Evolutionary conservation across 495 filamentous ascomycete species (phyloP).

Genomic region (Staphylotrichum longicolle): DNA sequence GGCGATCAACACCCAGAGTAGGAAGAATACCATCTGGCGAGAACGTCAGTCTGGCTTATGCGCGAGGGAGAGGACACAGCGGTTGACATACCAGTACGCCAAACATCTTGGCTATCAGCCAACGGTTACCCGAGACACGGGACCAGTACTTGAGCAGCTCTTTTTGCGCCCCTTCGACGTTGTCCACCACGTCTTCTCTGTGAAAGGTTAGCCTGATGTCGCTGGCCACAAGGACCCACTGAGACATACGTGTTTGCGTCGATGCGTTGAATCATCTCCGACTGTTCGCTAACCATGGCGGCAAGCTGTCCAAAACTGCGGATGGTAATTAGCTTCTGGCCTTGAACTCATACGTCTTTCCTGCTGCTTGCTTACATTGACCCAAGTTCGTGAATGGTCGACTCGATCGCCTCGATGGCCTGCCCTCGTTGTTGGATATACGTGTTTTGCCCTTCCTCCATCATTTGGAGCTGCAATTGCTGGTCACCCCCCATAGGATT

Average conservation of each 20-base stretch:
- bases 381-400: conserved; percentile 89
- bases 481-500: conserved; percentile 79
- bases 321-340: background rate
- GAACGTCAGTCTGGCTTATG: background rate
- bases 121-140: conserved; percentile 87
- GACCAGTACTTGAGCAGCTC: conserved; percentile 97
- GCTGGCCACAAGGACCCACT: background rate
- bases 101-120: conserved; percentile 99
- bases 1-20: conserved; percentile 42
- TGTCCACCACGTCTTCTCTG: conserved; percentile 81
- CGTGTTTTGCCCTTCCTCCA: conserved; percentile 89
- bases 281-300: conserved; percentile 95
- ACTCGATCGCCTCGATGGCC: conserved; percentile 94
- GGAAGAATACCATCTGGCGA: conserved; percentile 34
- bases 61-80: too few species aligned
- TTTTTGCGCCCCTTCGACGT: conserved; percentile 91
- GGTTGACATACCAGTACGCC: conserved; percentile 62
- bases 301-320: conserved; percentile 82
- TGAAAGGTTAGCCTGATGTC: conserved; percentile 16
- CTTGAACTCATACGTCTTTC: too few species aligned
- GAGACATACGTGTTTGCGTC: conserved; percentile 74
- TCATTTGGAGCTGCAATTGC: conserved; percentile 82
- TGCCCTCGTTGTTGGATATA: conserved; percentile 94
- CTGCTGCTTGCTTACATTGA: conserved; percentile 55
- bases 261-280: conserved; percentile 88